Evolutionary conservation across 2,329 filamentous ascomycete species (phyloP).

Genomic region (Fusarium keratoplasticum): DNA sequence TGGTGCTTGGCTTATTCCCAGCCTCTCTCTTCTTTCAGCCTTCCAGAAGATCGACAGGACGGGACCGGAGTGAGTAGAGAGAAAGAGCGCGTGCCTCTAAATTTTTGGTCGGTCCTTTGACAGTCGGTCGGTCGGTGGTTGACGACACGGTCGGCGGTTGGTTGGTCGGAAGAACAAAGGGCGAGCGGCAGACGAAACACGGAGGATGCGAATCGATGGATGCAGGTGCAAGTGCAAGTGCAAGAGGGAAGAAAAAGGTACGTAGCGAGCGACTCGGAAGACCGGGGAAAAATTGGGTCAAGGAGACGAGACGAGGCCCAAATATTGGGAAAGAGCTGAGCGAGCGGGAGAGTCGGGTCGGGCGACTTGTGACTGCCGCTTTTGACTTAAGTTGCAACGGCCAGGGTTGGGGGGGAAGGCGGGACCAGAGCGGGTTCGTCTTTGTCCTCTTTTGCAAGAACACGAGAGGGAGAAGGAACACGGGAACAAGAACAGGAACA

Average conservation of each 20-base stretch:
- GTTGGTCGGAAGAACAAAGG: slow-evolving; percentile 2
- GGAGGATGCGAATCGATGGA: slow-evolving; percentile 6
- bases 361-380: slow-evolving; percentile 3
- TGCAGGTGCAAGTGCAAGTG: not conserved
- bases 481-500: not conserved
- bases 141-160: not conserved
- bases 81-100: not conserved
- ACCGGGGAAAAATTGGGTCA: slow-evolving; percentile 33
- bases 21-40: slow-evolving; percentile 12
- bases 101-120: not conserved
- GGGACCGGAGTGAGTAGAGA: not conserved
- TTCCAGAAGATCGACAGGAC: slow-evolving; percentile 9
- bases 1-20: slow-evolving; percentile 17
- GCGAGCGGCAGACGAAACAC: slow-evolving; percentile 10
- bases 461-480: not conserved
- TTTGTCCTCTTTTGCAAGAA: not conserved
- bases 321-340: slow-evolving; percentile 1
- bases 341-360: slow-evolving; percentile 32
- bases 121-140: not conserved
- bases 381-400: not conserved
- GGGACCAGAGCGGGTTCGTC: slow-evolving; percentile 8
- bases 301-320: not conserved
- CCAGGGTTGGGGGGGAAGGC: not conserved
- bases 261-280: slow-evolving; percentile 20
- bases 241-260: slow-evolving; percentile 7